Percentiles rank a stretch among this genome's conserved stretches.
Evolutionary conservation across 768 basidiomycete species (phyloP).

Genomic region (Pisolithus marmoratus): DNA sequence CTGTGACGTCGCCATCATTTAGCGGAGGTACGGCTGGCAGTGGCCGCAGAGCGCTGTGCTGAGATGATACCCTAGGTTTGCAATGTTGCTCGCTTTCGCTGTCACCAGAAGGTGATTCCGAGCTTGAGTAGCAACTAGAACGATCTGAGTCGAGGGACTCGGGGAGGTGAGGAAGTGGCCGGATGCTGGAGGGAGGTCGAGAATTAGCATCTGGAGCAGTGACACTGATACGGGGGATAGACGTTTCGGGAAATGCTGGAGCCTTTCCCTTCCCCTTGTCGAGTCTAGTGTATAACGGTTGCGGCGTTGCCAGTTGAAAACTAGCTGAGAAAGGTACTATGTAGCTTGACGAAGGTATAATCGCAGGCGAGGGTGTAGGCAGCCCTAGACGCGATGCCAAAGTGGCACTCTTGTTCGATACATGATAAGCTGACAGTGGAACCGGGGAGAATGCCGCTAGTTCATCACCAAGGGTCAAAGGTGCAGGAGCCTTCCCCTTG

Average conservation of each 20-base stretch:
- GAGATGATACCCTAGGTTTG: conserved; percentile 1
- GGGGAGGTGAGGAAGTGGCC: conserved; percentile 8
- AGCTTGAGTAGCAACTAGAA: background rate
- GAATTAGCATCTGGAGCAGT: background rate
- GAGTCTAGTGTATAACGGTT: background rate
- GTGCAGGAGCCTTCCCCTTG: conserved; percentile 8
- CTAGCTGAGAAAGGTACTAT: background rate
- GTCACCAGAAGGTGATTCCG: background rate
- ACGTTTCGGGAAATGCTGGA: background rate
- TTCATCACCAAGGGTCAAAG: conserved; percentile 2
- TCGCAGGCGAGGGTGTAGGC: background rate
- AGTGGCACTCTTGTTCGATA: conserved; percentile 7
- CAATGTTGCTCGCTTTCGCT: conserved; percentile 4
- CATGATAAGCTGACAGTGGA: background rate
- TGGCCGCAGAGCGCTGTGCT: conserved; percentile 2
- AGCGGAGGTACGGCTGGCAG: conserved; percentile 4
- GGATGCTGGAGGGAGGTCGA: background rate
- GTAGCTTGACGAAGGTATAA: background rate
- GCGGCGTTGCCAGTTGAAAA: conserved; percentile 1
- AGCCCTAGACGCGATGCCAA: conserved; percentile 8
- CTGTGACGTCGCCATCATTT: background rate
- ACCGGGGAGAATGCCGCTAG: background rate
- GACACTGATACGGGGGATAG: conserved; percentile 1
- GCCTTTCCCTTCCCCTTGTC: conserved; percentile 10
- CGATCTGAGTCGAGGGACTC: background rate